Base-by-base conservation (phyloP, 139 green algal species). In the Pleodorina starrii region DNA sequence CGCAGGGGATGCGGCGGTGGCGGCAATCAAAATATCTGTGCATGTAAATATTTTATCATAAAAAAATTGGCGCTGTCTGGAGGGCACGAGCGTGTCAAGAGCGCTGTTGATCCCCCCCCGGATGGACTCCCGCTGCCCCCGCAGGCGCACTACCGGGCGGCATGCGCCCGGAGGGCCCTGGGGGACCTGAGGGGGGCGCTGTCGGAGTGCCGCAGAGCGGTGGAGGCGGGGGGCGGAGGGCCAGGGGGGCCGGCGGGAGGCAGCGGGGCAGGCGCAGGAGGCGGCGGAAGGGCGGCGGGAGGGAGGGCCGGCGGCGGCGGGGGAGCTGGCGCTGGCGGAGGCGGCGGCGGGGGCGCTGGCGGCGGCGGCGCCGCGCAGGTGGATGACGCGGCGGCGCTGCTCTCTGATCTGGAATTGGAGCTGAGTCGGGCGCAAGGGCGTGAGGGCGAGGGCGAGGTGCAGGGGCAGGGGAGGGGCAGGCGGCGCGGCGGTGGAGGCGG, bases 91-190 rank as follows among this genome's bases (percentile, higher is more conserved):
- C n/a, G n/a, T n/a, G n/a, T n/a, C n/a, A n/a, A n/a, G n/a, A n/a
- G n/a, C n/a, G n/a, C n/a, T n/a, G n/a, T n/a, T n/a, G n/a, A n/a
- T n/a, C n/a, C n/a, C n/a, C n/a, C n/a, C n/a, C n/a, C n/a, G n/a
- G n/a, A n/a, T n/a, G n/a, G n/a, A n/a, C n/a, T n/a, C n/a, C n/a
- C n/a, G n/a, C n/a, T n/a, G n/a, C n/a, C n/a, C n/a, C 72, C 35
- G 32, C 73, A 91, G 89, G 89, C 83, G 9, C 38, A 84, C 44
- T 92, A 92, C 75, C 89, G 89, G 0, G 10, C 71, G 1, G 89
- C 89, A n/a, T 71, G 59, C 25, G 89, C 75, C 0, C 89, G 38
- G 35, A 48, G 36, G 59, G 46, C 43, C 32, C 38, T 83, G 35
- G 83, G 89, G 0, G 43, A 90, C 60, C 21, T 84, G 48, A 7